Base-by-base conservation (phyloP, 106 monocot species). In the Phalaenopsis equestris region DNA sequence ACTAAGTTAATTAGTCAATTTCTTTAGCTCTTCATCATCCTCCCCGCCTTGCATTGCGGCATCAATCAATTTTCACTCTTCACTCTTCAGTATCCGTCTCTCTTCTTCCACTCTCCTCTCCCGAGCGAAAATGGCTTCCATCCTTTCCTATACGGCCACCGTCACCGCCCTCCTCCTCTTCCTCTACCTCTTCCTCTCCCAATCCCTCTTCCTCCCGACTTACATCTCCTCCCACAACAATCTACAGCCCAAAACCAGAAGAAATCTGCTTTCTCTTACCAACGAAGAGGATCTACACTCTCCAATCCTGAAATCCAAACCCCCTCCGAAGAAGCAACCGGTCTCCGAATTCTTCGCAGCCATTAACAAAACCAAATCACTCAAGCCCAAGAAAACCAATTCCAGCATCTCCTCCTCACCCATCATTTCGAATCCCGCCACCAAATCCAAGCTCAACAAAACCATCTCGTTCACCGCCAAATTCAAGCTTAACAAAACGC, bases 321-420 rank as follows among this genome's bases (percentile, higher is more conserved):
- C 56, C 5, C 56, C 83, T 73, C 42, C 75, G 19, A 81, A 79
- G 79, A 89, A 86, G 67, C 81, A 86, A 56, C 52, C 80, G 37
- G 67, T 58, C 61, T 80, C 55, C 8, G 84, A 82, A 65, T 55
- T 19, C 73, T 55, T 79, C 18, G 79, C 72, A 56, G 39, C 68
- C 61, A 80, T 84, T 21, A 82, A 88, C 80, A 83, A 84, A 78
- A 80, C 83, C 84, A 89, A 87, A 80, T 80, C 78, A 38, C 24
- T 86, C 79, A 86, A 88, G 38, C 84, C 84, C 36, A 90, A 88
- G 80, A 88, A 89, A 24, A 47, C 82, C 78, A 90, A 81, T 75
- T 84, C 85, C 84, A 86, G 58, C 37, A 24, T 58, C 70, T 1
- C 16, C 21, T 21, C 57, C 48, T 55, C 67, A 19, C 1, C 42